Evolutionary conservation across 2,329 filamentous ascomycete genomes (phyloP).

Genomic region (Sporothrix protearum): DNA sequence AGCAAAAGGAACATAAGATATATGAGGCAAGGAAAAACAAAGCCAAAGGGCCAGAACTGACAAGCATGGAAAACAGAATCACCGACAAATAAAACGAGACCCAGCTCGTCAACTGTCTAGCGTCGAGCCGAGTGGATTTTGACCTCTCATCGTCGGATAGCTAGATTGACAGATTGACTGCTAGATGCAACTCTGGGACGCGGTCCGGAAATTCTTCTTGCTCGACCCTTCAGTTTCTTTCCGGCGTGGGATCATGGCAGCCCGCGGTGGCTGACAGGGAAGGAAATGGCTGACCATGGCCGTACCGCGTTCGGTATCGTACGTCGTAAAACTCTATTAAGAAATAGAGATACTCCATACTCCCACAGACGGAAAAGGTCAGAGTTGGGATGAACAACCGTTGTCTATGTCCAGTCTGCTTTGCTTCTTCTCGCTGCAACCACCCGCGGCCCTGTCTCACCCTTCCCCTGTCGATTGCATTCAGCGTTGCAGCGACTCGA

Average conservation of each 20-base stretch:
- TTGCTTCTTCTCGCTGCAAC: neutral
- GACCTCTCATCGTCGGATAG: neutral
- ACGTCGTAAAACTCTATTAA: too few relatives aligned
- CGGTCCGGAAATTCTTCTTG: neutral
- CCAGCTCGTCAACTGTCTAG: neutral
- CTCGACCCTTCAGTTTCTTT: neutral
- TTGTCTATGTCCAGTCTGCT: neutral
- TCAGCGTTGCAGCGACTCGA: slow-evolving; percentile 10
- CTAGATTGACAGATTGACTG: neutral
- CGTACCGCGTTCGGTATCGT: too few relatives aligned
- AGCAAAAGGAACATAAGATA: neutral
- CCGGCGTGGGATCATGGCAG: neutral
- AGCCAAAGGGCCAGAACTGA: neutral
- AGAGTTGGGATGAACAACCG: slow-evolving; percentile 9
- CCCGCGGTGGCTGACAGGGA: neutral
- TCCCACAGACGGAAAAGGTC: slow-evolving; percentile 1
- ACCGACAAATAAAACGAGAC: neutral
- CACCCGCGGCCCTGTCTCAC: neutral
- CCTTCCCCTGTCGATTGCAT: neutral
- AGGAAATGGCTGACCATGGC: neutral
- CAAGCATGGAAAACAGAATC: neutral
- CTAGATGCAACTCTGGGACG: neutral
- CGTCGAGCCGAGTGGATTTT: neutral
- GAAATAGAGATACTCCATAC: neutral
- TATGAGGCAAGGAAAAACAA: neutral